These are phyloP conservation scores for Fusarium sp. DNA, from an alignment of 2,329 filamentous ascomycete genomes.

Conservation along the genomic window DNA sequence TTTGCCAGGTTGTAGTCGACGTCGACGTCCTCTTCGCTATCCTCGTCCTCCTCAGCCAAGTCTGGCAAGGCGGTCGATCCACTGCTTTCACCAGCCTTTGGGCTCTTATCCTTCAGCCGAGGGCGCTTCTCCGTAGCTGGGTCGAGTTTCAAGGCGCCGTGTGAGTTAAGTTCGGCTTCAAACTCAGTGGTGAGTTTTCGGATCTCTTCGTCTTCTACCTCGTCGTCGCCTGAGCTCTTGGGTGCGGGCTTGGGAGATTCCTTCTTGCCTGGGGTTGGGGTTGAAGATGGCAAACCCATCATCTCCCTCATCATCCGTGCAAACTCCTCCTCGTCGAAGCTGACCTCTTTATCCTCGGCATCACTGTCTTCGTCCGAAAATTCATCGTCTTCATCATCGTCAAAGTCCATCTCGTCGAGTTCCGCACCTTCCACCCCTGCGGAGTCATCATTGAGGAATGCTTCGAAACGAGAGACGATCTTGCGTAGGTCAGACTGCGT, in stretches of 20 bases:
- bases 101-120: constrained; percentile 46
- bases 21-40: constrained; percentile 71
- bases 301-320: constrained; percentile 90
- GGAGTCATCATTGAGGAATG: constrained; percentile 87
- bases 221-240: constrained; percentile 49
- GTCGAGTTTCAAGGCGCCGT: constrained; percentile 73
- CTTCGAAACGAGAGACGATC: constrained; percentile 93
- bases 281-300: constrained; percentile 73
- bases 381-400: constrained; percentile 65
- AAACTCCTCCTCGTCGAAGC: constrained; percentile 88
- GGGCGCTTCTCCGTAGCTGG: constrained; percentile 48
- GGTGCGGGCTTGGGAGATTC: neutral
- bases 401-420: constrained; percentile 76
- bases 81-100: constrained; percentile 23
- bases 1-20: constrained; percentile 89
- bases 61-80: constrained; percentile 24
- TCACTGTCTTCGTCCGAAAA: constrained; percentile 68
- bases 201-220: constrained; percentile 72
- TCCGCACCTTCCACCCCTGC: constrained; percentile 85
- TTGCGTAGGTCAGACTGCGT: constrained; percentile 84
- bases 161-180: constrained; percentile 77
- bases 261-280: neutral
- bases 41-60: constrained; percentile 62
- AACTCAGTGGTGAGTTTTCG: constrained; percentile 74
- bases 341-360: constrained; percentile 79